Conservation (phyloP, 148 eudicot genomes). For the Diospyros lotus region DNA sequence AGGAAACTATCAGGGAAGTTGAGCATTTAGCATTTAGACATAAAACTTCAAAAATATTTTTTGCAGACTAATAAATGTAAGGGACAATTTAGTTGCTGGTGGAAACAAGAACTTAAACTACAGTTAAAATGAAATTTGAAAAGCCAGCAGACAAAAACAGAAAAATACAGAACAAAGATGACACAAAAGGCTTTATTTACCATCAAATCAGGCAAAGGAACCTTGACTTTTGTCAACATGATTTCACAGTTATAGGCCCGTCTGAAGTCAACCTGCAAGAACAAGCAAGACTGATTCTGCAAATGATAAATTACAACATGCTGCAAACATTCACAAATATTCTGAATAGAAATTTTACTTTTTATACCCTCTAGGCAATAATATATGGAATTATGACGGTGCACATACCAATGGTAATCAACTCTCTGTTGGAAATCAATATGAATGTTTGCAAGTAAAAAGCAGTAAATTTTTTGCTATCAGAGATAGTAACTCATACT, state of each 20-base stretch:
- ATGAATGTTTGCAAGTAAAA: too few species aligned
- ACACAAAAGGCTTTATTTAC: constrained; percentile 32
- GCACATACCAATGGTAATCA: not conserved
- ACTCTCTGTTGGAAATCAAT: not conserved
- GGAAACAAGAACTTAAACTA: too few species aligned
- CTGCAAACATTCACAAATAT: not conserved
- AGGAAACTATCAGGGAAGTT: not conserved
- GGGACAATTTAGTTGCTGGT: too few species aligned
- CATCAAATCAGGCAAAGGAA: constrained; percentile 87
- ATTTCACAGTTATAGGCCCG: constrained; percentile 94
- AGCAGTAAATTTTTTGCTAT: too few species aligned
- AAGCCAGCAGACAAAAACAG: too few species aligned
- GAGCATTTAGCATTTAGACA: not conserved
- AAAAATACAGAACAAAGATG: too few species aligned
- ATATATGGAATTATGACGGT: not conserved
- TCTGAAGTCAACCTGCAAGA: constrained; percentile 71
- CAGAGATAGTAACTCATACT: too few species aligned
- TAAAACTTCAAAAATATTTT: not conserved
- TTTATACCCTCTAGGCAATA: not conserved
- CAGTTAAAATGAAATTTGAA: too few species aligned
- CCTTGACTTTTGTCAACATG: constrained; percentile 85
- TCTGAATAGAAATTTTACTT: not conserved
- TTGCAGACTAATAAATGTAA: too few species aligned
- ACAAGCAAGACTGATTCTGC: not conserved
- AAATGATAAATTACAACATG: not conserved